phyloP scores from a whole-genome alignment of 805 yeast species.

The Pichia cabralensis region DNA sequence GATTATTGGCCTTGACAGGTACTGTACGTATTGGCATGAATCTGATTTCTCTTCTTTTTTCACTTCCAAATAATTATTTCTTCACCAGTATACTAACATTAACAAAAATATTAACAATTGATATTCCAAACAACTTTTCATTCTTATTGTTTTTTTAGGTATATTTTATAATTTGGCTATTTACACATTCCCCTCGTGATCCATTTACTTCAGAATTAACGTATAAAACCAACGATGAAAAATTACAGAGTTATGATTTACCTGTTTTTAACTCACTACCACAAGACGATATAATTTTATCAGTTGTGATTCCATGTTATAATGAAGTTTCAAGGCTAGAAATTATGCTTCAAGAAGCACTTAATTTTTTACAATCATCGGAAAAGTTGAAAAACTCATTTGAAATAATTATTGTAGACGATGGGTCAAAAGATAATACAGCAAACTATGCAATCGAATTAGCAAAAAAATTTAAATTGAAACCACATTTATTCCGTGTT shows the following conservation, averaged over 20 bases:
- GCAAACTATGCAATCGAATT: conserved; percentile 59
- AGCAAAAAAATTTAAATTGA: conserved; percentile 36
- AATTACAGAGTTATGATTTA: conserved; percentile 23
- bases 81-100: conserved; percentile 7
- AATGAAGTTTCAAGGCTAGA: conserved; percentile 73
- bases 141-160: background rate
- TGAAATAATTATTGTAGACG: conserved; percentile 86
- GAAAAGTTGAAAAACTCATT: conserved; percentile 26
- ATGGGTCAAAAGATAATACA: conserved; percentile 82
- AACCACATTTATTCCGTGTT: conserved; percentile 58
- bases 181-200: conserved; percentile 57
- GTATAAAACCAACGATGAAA: conserved; percentile 39
- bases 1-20: too few relatives aligned
- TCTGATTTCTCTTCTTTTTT: too few relatives aligned
- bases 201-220: conserved; percentile 43
- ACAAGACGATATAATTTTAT: conserved; percentile 39
- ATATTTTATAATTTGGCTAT: conserved; percentile 25
- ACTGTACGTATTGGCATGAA: too few relatives aligned
- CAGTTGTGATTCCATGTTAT: conserved; percentile 88
- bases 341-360: conserved; percentile 61
- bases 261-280: conserved; percentile 26
- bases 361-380: conserved; percentile 36
- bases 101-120: too few relatives aligned
- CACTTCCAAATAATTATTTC: too few relatives aligned
- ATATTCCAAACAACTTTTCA: too few relatives aligned